A percentile compares a stretch with the other conserved stretches of the same genome.
phyloP scores from a whole-genome alignment of 2,329 filamentous ascomycete species.

The Lasiodiplodia theobromae region DNA sequence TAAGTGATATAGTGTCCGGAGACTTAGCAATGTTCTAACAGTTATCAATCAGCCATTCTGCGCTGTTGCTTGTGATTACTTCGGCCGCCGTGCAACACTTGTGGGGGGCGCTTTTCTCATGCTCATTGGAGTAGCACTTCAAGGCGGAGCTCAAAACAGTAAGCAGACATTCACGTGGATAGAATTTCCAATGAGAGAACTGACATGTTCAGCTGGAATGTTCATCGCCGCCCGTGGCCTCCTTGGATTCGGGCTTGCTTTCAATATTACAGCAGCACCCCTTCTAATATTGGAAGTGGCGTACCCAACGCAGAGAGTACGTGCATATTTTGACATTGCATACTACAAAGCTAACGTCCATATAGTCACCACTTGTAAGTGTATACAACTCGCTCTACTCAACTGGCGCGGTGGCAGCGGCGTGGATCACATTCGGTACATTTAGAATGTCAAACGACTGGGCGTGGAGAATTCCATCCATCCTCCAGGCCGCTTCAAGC shows the following conservation, averaged over 20 bases:
- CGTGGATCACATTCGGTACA: slow-evolving; percentile 56
- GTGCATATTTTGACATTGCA: neutral
- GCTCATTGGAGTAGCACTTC: slow-evolving; percentile 9
- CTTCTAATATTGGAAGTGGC: slow-evolving; percentile 47
- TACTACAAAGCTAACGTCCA: neutral
- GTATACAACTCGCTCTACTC: slow-evolving; percentile 30
- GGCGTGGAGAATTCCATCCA: slow-evolving; percentile 41
- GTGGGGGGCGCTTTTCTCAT: slow-evolving; percentile 26
- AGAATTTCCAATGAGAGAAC: neutral
- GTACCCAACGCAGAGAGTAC: slow-evolving; percentile 41
- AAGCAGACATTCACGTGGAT: neutral
- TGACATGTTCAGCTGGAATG: slow-evolving; percentile 17
- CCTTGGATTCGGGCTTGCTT: slow-evolving; percentile 43
- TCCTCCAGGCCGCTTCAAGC: slow-evolving; percentile 31
- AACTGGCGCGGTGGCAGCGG: slow-evolving; percentile 42
- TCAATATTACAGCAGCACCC: slow-evolving; percentile 44
- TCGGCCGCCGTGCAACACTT: slow-evolving; percentile 30
- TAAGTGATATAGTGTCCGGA: neutral
- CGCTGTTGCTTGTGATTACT: slow-evolving; percentile 35
- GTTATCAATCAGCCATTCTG: slow-evolving; percentile 31
- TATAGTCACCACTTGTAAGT: neutral
- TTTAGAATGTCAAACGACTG: slow-evolving; percentile 52
- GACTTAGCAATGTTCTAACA: neutral
- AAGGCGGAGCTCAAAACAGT: neutral
- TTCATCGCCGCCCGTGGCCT: slow-evolving; percentile 45